Percentiles rank a stretch among this genome's conserved stretches.
phyloP scores from a whole-genome alignment of 2,329 filamentous ascomycete genomes.

The Didymella arachidicola region DNA sequence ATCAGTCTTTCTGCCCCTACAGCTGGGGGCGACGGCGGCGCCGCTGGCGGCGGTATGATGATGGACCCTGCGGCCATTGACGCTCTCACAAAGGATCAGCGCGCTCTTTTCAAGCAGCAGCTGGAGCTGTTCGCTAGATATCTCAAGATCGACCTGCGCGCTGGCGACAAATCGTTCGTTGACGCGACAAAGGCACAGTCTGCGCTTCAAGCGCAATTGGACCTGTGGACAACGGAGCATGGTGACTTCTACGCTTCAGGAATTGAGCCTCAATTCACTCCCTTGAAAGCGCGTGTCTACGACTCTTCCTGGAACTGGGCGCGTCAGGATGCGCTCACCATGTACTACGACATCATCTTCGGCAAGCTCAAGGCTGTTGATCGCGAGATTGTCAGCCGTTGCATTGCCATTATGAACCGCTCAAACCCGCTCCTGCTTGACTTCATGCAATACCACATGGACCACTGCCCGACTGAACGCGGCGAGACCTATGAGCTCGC shows the following conservation, averaged over 20 bases:
- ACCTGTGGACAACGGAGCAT: slow-evolving; percentile 94
- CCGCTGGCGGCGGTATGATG: slow-evolving; percentile 89
- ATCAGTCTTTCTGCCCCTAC: slow-evolving; percentile 79
- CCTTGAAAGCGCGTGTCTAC: slow-evolving; percentile 93
- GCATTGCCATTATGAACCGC: slow-evolving; percentile 99
- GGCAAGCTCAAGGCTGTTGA: slow-evolving; percentile 91
- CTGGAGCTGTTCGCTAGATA: slow-evolving; percentile 94
- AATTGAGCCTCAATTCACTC: slow-evolving; percentile 92
- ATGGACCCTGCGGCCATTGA: slow-evolving; percentile 98
- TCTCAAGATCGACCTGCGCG: slow-evolving; percentile 93
- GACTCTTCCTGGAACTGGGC: slow-evolving; percentile 99
- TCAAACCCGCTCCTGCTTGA: slow-evolving; percentile 95
- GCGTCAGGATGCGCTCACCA: slow-evolving; percentile 92
- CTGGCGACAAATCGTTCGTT: slow-evolving; percentile 93
- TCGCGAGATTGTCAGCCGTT: slow-evolving; percentile 97
- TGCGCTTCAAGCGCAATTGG: slow-evolving; percentile 88
- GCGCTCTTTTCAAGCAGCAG: slow-evolving; percentile 96
- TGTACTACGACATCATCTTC: slow-evolving; percentile 99
- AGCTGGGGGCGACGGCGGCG: slow-evolving; percentile 75
- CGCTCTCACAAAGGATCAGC: slow-evolving; percentile 95
- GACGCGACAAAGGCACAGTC: slow-evolving; percentile 84
- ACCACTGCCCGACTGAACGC: slow-evolving; percentile 95
- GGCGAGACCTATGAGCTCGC: slow-evolving; percentile 98
- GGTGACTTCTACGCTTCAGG: slow-evolving; percentile 95
- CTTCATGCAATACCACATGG: slow-evolving; percentile 99